Evolutionary conservation across 176 grass and related monocot genomes (phyloP), one percentile per base, ranked within the genome.

Genomic region (Eragrostis nindensis): DNA sequence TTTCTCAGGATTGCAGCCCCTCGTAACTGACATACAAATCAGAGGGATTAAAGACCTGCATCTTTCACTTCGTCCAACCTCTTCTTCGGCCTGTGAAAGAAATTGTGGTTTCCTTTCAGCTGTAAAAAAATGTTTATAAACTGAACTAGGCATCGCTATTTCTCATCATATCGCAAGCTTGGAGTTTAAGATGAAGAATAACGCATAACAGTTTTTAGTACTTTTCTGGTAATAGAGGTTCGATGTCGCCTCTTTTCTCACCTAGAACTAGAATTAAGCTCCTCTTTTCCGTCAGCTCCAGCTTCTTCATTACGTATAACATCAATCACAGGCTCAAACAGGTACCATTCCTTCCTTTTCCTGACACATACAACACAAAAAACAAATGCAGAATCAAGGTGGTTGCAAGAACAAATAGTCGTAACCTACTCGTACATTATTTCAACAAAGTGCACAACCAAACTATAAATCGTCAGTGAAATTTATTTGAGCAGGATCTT

Each of bases 331-430:
- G 96, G 96, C 40, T 88, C 90, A 46, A 91, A 93, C 49, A 95
- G 70, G 73, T 99, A 95, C 92, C 92, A 95, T 61, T 98, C 95
- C 73, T 95, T 99, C 82, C 86, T 91, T 91, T 95, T 93, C 71
- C 96, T 99, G 81, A 71, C 68, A 65, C 8, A 75, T 36, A 36
- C 32, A 36, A 4, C 32, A 49, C 60, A 86, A 62, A 81, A 74
- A 32, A 13, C 11, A 83, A 83, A 77, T 26, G 16, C 25, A 62
- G 27, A 77, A 43, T 11, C 12, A 76, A 79, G 48, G 18, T 16
- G 8, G 67, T 21, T 68, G 68, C 4, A 56, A 65, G 5, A 52
- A 71, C 52, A 70, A 36, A 47, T 0, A 14, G 7, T 65, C 67
- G 50, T 56, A 76, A 77, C 30, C n/a, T 64, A 74, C 52, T 49